Conservation (phyloP, 495 filamentous ascomycete species). For the Lentithecium fluviatile region DNA sequence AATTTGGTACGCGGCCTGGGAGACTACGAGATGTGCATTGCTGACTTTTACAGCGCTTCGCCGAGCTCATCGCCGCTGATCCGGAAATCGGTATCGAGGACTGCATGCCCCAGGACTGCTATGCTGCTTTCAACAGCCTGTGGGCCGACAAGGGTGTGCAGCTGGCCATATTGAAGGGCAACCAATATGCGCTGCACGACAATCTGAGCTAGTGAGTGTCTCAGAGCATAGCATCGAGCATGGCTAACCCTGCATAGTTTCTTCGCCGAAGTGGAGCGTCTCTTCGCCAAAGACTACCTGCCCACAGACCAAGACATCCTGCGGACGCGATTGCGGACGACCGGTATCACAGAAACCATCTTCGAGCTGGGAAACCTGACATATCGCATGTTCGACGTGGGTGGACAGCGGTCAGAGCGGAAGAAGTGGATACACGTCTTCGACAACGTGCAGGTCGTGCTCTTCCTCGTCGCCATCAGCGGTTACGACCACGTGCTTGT, state of each 20-base stretch:
- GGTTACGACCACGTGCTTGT: constrained; percentile 98
- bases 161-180: constrained; percentile 80
- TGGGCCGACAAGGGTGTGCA: constrained; percentile 96
- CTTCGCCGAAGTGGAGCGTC: constrained; percentile 92
- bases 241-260: constrained; percentile 60
- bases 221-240: neutral
- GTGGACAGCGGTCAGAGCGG: constrained; percentile 95
- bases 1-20: constrained; percentile 33
- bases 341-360: constrained; percentile 97
- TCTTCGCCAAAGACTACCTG: constrained; percentile 88
- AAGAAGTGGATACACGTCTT: constrained; percentile 99
- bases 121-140: constrained; percentile 84
- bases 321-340: constrained; percentile 96
- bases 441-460: constrained; percentile 97
- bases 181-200: constrained; percentile 99
- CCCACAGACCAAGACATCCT: constrained; percentile 98
- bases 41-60: constrained; percentile 38
- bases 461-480: constrained; percentile 98
- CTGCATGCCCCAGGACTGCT: constrained; percentile 88
- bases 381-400: constrained; percentile 99
- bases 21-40: neutral
- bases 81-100: constrained; percentile 89
- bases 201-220: constrained; percentile 93
- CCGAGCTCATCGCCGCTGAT: constrained; percentile 55
- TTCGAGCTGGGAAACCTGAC: constrained; percentile 98